These are phyloP conservation scores for Amaranthus palmeri DNA, from an alignment of 148 eudicot species.

Conservation along the genomic window DNA sequence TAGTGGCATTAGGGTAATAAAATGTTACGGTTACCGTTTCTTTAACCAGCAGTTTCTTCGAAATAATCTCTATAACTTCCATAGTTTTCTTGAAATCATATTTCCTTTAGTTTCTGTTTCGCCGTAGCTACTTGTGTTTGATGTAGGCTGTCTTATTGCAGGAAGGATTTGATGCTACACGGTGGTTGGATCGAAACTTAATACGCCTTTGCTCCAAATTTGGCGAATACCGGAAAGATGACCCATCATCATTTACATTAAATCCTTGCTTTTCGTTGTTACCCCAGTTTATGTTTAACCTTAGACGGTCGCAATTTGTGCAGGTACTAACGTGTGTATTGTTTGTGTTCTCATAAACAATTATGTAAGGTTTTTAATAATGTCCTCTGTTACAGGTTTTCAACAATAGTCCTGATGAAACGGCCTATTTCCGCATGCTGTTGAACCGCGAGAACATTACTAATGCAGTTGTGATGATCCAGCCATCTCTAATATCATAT, in stretches of 20 bases:
- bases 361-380: background rate
- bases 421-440: slow-evolving; percentile 91
- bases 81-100: no score
- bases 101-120: background rate
- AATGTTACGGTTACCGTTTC: no score
- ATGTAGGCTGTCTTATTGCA: slow-evolving; percentile 28
- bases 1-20: no score
- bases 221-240: slow-evolving; percentile 94
- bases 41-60: no score
- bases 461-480: slow-evolving; percentile 91
- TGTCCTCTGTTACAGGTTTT: slow-evolving; percentile 44
- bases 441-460: slow-evolving; percentile 78
- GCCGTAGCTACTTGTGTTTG: background rate
- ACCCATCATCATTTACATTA: slow-evolving; percentile 82
- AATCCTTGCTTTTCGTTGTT: slow-evolving; percentile 84
- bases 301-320: slow-evolving; percentile 88
- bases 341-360: background rate
- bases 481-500: slow-evolving; percentile 88
- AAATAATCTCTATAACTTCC: no score
- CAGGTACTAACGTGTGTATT: slow-evolving; percentile 45
- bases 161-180: slow-evolving; percentile 95
- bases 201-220: slow-evolving; percentile 90
- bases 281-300: slow-evolving; percentile 94
- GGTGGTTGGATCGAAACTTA: slow-evolving; percentile 91
- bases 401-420: slow-evolving; percentile 97